Conservation (phyloP, 371 early-diverging fungal genomes). For the Apophysomyces ossiformis region DNA sequence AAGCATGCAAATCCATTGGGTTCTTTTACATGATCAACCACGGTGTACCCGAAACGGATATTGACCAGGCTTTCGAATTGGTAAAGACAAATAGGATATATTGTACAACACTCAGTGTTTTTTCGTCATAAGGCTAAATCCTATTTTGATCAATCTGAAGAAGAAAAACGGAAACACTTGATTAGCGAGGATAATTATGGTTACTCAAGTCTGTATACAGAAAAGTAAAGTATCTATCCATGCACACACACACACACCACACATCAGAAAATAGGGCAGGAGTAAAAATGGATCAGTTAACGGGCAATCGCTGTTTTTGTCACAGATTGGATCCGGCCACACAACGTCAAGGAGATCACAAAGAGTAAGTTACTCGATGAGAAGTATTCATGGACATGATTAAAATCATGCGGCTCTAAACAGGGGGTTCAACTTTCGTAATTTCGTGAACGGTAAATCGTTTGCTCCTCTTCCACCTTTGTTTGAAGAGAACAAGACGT, state of each 20-base stretch:
- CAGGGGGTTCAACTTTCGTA: constrained; percentile 65
- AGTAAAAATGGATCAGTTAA: not conserved
- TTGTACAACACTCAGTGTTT: not conserved
- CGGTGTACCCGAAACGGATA: constrained; percentile 42
- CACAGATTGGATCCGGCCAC: constrained; percentile 56
- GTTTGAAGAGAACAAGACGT: constrained; percentile 36
- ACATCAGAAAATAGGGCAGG: no score
- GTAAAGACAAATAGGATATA: constrained; percentile 25
- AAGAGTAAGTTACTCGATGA: constrained; percentile 53
- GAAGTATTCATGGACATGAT: not conserved
- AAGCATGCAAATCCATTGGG: constrained; percentile 63
- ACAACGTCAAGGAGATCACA: constrained; percentile 64
- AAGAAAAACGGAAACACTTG: constrained; percentile 38
- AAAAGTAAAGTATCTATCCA: constrained; percentile 32
- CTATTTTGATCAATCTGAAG: constrained; percentile 49
- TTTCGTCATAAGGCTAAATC: constrained; percentile 27
- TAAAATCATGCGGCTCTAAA: no score
- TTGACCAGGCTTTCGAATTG: constrained; percentile 58
- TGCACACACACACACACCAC: no score
- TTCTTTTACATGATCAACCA: constrained; percentile 70
- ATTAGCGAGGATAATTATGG: constrained; percentile 49
- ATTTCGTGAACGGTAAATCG: constrained; percentile 47
- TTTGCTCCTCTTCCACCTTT: constrained; percentile 40
- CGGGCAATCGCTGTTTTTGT: not conserved
- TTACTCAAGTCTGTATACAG: constrained; percentile 42